Conservation (phyloP, 2,329 filamentous ascomycete species). For the Chaetomiaceae sp. region DNA sequence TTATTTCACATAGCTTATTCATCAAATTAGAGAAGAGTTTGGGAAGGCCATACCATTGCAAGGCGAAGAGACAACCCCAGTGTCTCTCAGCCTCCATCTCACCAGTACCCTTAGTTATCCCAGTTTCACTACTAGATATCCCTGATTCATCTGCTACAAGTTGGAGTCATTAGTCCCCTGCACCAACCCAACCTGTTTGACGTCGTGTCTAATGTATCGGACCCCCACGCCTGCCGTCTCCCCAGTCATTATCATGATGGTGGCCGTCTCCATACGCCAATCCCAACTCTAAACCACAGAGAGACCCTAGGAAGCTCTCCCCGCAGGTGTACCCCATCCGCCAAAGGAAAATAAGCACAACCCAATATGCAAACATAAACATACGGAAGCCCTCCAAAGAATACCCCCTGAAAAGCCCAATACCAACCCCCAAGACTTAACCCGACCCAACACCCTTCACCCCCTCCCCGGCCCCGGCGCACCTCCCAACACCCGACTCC, state of each 20-base stretch:
- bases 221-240: background rate
- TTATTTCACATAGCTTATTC: too few species aligned
- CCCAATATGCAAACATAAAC: background rate
- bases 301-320: too few species aligned
- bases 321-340: too few species aligned
- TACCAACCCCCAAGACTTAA: background rate
- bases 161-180: background rate
- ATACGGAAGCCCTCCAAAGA: background rate
- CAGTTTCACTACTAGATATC: too few species aligned
- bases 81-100: too few species aligned
- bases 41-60: too few species aligned
- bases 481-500: constrained; percentile 23
- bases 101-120: too few species aligned
- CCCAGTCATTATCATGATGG: background rate
- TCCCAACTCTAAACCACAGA: background rate
- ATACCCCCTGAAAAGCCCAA: background rate
- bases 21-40: too few species aligned
- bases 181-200: background rate
- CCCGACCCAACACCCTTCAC: background rate
- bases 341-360: background rate
- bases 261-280: background rate
- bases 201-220: background rate
- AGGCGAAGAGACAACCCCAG: too few species aligned
- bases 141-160: too few species aligned
- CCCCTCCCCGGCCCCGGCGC: constrained; percentile 8